Conservation (phyloP, 2,329 filamentous ascomycete species). For the Teratosphaeria zuluensis region DNA sequence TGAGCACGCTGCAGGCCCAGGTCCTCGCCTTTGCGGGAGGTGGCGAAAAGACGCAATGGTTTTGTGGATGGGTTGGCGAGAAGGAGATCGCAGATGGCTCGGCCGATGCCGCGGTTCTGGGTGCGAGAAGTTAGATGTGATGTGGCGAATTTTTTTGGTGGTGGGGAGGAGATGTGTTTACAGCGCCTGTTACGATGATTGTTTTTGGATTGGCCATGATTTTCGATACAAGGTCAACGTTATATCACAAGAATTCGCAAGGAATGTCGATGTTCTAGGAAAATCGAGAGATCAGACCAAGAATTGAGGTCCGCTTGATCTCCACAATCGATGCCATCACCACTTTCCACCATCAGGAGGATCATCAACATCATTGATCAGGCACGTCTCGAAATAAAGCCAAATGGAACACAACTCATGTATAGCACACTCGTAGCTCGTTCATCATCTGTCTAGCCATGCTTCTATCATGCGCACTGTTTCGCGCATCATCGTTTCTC, state of each 20-base stretch:
- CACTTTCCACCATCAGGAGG: neutral
- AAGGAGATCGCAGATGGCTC: constrained; percentile 25
- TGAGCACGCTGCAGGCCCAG: constrained; percentile 8
- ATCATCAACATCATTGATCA: neutral
- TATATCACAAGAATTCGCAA: too few species aligned
- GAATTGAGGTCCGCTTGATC: neutral
- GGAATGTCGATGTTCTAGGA: neutral
- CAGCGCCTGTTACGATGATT: constrained; percentile 27
- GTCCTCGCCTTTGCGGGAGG: constrained; percentile 23
- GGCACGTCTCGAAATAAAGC: neutral
- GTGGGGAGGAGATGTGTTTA: constrained; percentile 6
- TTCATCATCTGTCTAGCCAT: neutral
- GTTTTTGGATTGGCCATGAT: constrained; percentile 20
- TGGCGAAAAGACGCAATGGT: constrained; percentile 24
- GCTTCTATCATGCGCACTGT: neutral
- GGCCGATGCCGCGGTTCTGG: constrained; percentile 28
- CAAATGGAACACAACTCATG: neutral
- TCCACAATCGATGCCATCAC: neutral
- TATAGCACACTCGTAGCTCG: neutral
- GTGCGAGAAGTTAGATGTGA: neutral
- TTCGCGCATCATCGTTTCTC: neutral
- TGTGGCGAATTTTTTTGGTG: neutral
- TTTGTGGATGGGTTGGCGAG: constrained; percentile 12
- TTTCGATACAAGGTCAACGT: neutral
- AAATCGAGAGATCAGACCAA: neutral